Evolutionary conservation across 257 asterid genomes (phyloP).

Genomic region (Cordia subcordata): DNA sequence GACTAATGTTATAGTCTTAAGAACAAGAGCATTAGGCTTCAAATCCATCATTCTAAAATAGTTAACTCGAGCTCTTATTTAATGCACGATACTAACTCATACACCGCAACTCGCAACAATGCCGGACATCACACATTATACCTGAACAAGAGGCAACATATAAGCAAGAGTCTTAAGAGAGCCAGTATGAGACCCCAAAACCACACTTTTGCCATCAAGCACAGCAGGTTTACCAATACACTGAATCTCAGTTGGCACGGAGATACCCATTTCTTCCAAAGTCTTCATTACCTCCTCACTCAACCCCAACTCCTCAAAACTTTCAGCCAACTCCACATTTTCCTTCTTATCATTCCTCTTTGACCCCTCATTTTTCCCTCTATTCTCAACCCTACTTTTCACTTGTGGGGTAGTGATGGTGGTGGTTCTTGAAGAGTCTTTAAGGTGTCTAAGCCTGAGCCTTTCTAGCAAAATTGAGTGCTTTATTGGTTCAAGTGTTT

Average conservation of each 20-base stretch:
- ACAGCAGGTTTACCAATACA: slow-evolving; percentile 84
- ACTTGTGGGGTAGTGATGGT: slow-evolving; percentile 11
- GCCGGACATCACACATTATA: too few relatives aligned
- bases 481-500: slow-evolving; percentile 50
- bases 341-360: slow-evolving; percentile 33
- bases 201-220: slow-evolving; percentile 67
- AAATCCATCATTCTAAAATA: too few relatives aligned
- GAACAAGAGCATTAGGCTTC: too few relatives aligned
- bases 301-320: slow-evolving; percentile 86
- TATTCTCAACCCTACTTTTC: slow-evolving; percentile 7
- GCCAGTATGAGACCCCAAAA: slow-evolving; percentile 95
- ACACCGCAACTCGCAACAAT: too few relatives aligned
- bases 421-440: slow-evolving; percentile 52
- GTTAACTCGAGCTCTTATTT: too few relatives aligned
- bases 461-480: slow-evolving; percentile 78
- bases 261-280: slow-evolving; percentile 76
- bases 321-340: slow-evolving; percentile 43
- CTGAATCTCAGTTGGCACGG: slow-evolving; percentile 91
- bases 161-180: slow-evolving; percentile 98
- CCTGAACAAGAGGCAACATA: slow-evolving; percentile 94
- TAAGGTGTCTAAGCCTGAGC: slow-evolving; percentile 81
- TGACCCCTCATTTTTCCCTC: slow-evolving; percentile 32
- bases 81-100: too few relatives aligned
- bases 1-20: too few relatives aligned
- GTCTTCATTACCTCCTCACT: slow-evolving; percentile 69